Base-by-base conservation (phyloP, 192 early-diverging fungal species). In the Coemansia sp. region DNA sequence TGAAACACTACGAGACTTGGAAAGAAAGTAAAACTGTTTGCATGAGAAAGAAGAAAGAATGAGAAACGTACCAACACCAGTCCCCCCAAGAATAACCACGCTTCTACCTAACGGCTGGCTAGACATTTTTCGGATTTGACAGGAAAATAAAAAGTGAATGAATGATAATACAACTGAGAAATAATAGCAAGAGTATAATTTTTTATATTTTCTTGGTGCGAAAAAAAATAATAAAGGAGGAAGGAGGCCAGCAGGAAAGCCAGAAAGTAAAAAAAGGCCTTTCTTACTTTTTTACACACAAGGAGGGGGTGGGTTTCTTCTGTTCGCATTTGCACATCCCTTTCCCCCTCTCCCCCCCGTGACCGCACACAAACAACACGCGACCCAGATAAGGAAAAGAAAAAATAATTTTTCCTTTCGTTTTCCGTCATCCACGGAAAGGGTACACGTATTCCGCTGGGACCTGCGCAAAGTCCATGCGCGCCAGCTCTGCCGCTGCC, bases 401-500 rank as follows among this genome's bases (percentile, higher is more conserved):
- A 5, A 5, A 5, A 39, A 39, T 39, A n/a, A n/a, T n/a, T n/a
- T n/a, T n/a, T n/a, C 38, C 10, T 7, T 39, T 10, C 5, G 10
- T 39, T 39, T 39, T 39, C 38, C 38, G 10, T 45, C 15, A 45
- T 6, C 44, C 44, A 15, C 44, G 21, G 52, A 76, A 82, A 5
- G 79, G 79, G 33, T 82, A 84, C 52, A 55, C 64, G 62, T 84
- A 84, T 7, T 72, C 73, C 1, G 12, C 3, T 2, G 73, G 72
- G 35, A 87, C 86, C 55, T 81, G 73, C 23, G 87, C 85, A 85
- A 97, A 98, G 20, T 79, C 64, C 80, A 97, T 88, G 1, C 76
- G 56, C n/a, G 90, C 73, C 20, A 96, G 75, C 62, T 90, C 80
- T 1, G 84, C 63, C 4, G 95, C 97, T 1, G 94, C 89, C 58